Evolutionary conservation across 2,329 filamentous ascomycete species (phyloP).

Genomic region (Didymellaceae sp.): DNA sequence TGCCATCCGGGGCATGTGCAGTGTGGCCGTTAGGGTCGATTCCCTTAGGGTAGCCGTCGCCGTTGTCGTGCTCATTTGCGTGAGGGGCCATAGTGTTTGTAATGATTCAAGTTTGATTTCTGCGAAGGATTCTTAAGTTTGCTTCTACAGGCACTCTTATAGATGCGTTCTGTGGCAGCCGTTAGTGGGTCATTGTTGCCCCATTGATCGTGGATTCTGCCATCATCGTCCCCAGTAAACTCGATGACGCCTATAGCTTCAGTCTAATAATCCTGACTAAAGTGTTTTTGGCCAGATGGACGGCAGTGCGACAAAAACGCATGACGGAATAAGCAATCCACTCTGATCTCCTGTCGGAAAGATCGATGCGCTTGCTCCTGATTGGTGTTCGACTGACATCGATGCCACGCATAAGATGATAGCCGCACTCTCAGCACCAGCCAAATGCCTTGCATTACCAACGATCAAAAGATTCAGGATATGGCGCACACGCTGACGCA

Average conservation of each 20-base stretch:
- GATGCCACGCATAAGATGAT: slow-evolving; percentile 2
- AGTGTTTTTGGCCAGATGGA: slow-evolving; percentile 19
- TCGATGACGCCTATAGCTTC: slow-evolving; percentile 30
- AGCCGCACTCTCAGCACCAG: slow-evolving; percentile 11
- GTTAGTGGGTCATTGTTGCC: neutral
- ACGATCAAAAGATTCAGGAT: slow-evolving; percentile 7
- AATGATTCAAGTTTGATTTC: neutral
- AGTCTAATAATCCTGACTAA: slow-evolving; percentile 1
- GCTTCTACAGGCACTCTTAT: neutral
- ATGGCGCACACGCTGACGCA: slow-evolving; percentile 22
- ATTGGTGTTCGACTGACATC: slow-evolving; percentile 16
- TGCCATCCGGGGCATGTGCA: slow-evolving; percentile 24
- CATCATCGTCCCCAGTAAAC: slow-evolving; percentile 16
- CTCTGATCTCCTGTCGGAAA: slow-evolving; percentile 14
- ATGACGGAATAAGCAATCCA: slow-evolving; percentile 19
- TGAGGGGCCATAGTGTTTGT: slow-evolving; percentile 12
- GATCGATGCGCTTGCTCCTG: slow-evolving; percentile 14
- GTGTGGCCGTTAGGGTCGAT: slow-evolving; percentile 18
- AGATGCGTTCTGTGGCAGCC: slow-evolving; percentile 1
- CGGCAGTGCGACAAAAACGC: slow-evolving; percentile 3
- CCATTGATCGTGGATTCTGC: slow-evolving; percentile 12
- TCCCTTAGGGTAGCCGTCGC: slow-evolving; percentile 21
- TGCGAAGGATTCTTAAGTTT: too few relatives aligned
- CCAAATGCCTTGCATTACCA: slow-evolving; percentile 25
- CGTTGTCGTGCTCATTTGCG: slow-evolving; percentile 9